phyloP scores from a whole-genome alignment of 441 rosid genomes.

The Jatropha podagrica region DNA sequence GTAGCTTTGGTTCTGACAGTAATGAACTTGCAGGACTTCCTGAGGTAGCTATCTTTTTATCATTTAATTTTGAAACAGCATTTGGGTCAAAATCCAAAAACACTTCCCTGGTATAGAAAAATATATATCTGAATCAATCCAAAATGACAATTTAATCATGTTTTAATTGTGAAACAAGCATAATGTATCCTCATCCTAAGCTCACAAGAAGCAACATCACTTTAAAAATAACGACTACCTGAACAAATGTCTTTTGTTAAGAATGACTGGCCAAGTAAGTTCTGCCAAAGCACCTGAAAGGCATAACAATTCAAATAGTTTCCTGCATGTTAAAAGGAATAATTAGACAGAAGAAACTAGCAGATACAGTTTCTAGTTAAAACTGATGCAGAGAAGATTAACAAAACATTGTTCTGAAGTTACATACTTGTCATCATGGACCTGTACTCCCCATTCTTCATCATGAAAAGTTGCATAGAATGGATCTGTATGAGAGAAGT shows the following conservation, averaged over 20 bases:
- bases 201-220: neutral
- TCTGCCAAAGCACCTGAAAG: slow-evolving; percentile 50
- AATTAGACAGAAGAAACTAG: slow-evolving; percentile 18
- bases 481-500: slow-evolving; percentile 40
- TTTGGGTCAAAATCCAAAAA: slow-evolving; percentile 57
- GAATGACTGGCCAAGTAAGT: slow-evolving; percentile 56
- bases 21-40: slow-evolving; percentile 56
- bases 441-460: slow-evolving; percentile 79
- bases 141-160: slow-evolving; percentile 1
- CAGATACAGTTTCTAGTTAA: neutral
- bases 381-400: neutral
- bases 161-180: slow-evolving; percentile 22
- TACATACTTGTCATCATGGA: slow-evolving; percentile 58
- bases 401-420: slow-evolving; percentile 13
- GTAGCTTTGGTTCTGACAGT: slow-evolving; percentile 56
- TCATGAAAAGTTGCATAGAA: slow-evolving; percentile 64
- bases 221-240: slow-evolving; percentile 32
- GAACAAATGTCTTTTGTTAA: slow-evolving; percentile 55
- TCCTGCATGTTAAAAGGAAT: slow-evolving; percentile 40
- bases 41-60: slow-evolving; percentile 49
- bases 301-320: slow-evolving; percentile 59
- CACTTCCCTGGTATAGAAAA: slow-evolving; percentile 49
- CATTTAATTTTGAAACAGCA: slow-evolving; percentile 57
- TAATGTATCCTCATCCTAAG: neutral
- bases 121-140: neutral